phyloP scores from a whole-genome alignment of 345 rosid genomes.

The Heritiera fomes region DNA sequence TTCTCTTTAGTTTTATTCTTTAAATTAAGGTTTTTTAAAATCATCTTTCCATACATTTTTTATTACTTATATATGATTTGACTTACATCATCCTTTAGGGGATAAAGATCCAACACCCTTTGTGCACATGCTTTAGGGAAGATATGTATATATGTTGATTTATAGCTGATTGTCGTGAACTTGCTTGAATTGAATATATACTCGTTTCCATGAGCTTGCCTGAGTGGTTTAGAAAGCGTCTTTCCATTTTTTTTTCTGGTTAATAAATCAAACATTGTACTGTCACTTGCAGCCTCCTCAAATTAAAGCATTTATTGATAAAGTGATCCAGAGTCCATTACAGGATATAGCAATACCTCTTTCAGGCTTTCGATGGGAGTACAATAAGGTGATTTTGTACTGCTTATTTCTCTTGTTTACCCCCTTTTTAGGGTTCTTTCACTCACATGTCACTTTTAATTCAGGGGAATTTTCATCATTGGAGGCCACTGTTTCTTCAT shows the following conservation, averaged over 20 bases:
- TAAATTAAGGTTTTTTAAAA: not conserved
- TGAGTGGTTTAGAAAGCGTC: not conserved
- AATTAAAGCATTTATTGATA: conserved; percentile 85
- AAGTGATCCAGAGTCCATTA: conserved; percentile 93
- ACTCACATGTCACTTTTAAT: conserved; percentile 35
- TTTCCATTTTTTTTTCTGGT: not conserved
- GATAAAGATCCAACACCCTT: not conserved
- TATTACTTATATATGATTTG: not conserved
- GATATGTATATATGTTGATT: not conserved
- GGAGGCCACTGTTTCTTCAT: conserved; percentile 94
- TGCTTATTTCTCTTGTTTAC: conserved; percentile 4
- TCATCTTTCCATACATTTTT: not conserved
- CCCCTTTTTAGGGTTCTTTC: not conserved
- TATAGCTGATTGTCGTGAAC: not conserved
- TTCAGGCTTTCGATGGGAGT: conserved; percentile 93
- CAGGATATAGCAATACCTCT: conserved; percentile 97
- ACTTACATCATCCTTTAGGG: not conserved
- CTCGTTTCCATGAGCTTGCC: not conserved
- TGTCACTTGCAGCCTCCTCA: conserved; percentile 71
- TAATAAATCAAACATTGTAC: conserved; percentile 20
- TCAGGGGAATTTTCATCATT: conserved; percentile 97
- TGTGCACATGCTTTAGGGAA: not conserved
- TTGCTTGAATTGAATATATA: not conserved
- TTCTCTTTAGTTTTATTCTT: conserved; percentile 5
- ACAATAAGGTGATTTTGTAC: conserved; percentile 62